Conservation (phyloP, 1,139 yeast genomes). For the Meyerozyma smithsonii region DNA sequence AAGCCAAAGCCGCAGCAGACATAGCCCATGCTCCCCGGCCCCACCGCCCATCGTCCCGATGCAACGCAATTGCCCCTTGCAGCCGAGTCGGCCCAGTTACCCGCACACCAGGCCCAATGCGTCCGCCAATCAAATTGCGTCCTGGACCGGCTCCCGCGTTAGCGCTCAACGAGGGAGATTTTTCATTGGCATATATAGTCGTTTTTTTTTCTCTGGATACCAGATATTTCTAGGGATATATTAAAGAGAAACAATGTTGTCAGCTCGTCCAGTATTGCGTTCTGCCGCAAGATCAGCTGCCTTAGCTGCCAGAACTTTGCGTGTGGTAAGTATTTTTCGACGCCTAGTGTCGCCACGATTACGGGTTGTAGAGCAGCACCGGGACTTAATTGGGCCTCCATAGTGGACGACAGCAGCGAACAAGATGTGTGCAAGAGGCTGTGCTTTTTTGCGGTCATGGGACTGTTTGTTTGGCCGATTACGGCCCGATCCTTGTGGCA, state of each 20-base stretch:
- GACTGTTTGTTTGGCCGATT: background rate
- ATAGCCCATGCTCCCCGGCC: no score
- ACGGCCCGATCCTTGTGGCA: background rate
- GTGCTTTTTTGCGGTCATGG: background rate
- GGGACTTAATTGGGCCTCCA: background rate
- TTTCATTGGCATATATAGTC: constrained; percentile 4
- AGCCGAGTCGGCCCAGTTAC: no score
- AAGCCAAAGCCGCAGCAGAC: no score
- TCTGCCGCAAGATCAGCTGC: constrained; percentile 75
- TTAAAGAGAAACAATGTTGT: constrained; percentile 48
- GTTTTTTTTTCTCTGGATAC: constrained; percentile 11
- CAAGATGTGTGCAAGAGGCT: background rate
- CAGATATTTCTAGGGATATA: constrained; percentile 6
- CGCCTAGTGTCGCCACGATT: constrained; percentile 1
- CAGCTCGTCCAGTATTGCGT: constrained; percentile 79
- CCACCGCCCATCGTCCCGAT: background rate
- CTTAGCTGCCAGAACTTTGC: constrained; percentile 58
- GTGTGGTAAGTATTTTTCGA: constrained; percentile 54
- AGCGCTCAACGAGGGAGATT: constrained; percentile 4
- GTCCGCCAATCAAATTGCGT: constrained; percentile 3
- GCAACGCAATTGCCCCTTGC: no score
- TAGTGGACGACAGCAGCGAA: background rate
- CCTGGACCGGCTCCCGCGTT: constrained; percentile 4
- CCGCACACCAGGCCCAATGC: background rate
- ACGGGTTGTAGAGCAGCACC: background rate